These are phyloP conservation scores for Darksidea phi DNA, from an alignment of 495 filamentous ascomycete species.

Conservation along the genomic window DNA sequence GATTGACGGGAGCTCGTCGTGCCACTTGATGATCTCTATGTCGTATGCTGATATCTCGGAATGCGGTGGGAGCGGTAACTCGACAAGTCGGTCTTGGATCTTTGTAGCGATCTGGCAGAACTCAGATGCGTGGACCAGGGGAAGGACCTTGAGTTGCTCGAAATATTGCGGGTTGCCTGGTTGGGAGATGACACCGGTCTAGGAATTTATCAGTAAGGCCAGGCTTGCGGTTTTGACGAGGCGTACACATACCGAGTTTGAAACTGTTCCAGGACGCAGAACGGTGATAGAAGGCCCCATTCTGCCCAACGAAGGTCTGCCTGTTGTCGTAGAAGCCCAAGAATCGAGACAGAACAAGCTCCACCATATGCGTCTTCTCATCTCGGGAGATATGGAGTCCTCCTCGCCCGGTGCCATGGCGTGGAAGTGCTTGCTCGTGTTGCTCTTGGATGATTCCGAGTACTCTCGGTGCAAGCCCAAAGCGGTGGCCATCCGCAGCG, in stretches of 20 bases:
- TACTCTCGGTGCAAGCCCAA: constrained; percentile 76
- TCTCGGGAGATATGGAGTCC: constrained; percentile 53
- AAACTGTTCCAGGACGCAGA: constrained; percentile 56
- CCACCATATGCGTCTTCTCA: constrained; percentile 76
- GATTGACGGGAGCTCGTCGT: constrained; percentile 68
- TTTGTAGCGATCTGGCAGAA: constrained; percentile 77
- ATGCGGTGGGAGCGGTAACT: constrained; percentile 62
- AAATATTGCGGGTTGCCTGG: constrained; percentile 45
- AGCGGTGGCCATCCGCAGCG: constrained; percentile 67
- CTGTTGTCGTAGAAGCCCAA: constrained; percentile 73
- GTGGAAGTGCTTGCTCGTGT: constrained; percentile 17
- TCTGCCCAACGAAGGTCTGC: constrained; percentile 73
- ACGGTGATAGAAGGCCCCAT: constrained; percentile 74
- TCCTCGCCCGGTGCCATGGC: constrained; percentile 24
- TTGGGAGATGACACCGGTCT: constrained; percentile 16
- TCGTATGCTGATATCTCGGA: constrained; percentile 67
- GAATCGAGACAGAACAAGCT: constrained; percentile 76
- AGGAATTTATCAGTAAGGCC: constrained; percentile 7
- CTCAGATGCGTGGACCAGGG: constrained; percentile 72
- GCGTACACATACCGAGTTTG: constrained; percentile 42
- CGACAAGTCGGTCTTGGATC: constrained; percentile 73
- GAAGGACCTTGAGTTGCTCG: constrained; percentile 59
- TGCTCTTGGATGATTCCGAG: constrained; percentile 44
- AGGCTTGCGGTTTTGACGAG: background rate
- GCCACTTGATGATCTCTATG: constrained; percentile 67